Evolutionary conservation across 2,329 filamentous ascomycete species (phyloP).

Genomic region (Cercospora sesami): DNA sequence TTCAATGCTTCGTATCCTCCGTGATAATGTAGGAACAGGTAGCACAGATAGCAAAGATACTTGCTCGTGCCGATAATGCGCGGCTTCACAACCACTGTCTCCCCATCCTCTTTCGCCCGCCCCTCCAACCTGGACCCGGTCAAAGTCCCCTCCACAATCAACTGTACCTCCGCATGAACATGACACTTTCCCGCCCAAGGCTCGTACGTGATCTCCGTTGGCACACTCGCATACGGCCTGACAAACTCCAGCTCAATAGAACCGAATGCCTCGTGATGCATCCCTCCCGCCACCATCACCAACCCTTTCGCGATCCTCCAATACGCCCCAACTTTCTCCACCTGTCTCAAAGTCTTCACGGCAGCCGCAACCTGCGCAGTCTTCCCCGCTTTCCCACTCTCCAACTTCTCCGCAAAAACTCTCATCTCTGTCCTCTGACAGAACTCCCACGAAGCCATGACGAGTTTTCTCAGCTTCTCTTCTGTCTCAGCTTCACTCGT

Average conservation of each 20-base stretch:
- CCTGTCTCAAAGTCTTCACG: conserved; percentile 21
- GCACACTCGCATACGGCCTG: conserved; percentile 9
- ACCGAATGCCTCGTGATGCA: not conserved
- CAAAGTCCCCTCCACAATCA: conserved; percentile 15
- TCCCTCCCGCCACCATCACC: not conserved
- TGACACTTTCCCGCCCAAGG: conserved; percentile 20
- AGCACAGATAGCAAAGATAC: conserved; percentile 23
- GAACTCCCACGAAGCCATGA: conserved; percentile 10
- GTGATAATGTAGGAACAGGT: conserved; percentile 17
- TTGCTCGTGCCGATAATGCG: conserved; percentile 21
- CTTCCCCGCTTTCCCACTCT: not conserved
- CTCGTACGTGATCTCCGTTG: conserved; percentile 18
- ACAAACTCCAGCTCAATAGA: conserved; percentile 14
- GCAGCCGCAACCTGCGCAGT: conserved; percentile 21
- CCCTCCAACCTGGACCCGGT: not conserved
- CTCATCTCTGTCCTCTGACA: conserved; percentile 3
- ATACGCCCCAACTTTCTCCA: conserved; percentile 22
- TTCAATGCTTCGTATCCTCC: conserved; percentile 9
- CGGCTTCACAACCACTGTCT: not conserved
- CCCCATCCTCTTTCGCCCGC: not conserved
- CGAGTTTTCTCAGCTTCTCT: not conserved
- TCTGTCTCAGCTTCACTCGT: not conserved
- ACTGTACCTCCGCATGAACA: conserved; percentile 22
- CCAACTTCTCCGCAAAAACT: conserved; percentile 12
- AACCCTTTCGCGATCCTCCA: conserved; percentile 17